Conservation (phyloP, 2,329 filamentous ascomycete genomes). For the Emericellopsis cladophorae region DNA sequence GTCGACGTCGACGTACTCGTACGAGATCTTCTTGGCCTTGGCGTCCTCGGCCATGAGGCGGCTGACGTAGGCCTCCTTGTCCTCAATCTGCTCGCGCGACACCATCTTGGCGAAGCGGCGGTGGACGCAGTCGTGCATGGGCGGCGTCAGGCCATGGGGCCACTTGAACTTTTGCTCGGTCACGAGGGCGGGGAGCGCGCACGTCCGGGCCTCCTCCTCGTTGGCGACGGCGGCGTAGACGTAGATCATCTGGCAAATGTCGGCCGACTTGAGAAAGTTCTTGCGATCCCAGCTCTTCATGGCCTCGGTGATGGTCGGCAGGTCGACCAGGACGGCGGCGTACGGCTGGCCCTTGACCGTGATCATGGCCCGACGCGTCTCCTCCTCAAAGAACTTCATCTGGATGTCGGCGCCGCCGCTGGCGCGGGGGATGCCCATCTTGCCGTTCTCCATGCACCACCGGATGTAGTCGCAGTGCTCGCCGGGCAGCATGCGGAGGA, state of each 20-base stretch:
- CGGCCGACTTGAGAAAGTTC: conserved; percentile 77
- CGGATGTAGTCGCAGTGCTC: conserved; percentile 76
- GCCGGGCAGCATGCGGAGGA: conserved; percentile 79
- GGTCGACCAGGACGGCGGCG: conserved; percentile 67
- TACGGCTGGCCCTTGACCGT: conserved; percentile 58
- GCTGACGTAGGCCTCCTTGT: conserved; percentile 70
- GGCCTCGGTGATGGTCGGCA: conserved; percentile 77
- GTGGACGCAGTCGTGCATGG: conserved; percentile 75
- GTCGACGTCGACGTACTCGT: conserved; percentile 52
- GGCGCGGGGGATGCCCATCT: conserved; percentile 52
- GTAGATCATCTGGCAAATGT: conserved; percentile 81
- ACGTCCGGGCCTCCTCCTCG: conserved; percentile 53
- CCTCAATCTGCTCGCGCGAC: conserved; percentile 71
- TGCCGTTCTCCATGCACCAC: conserved; percentile 62
- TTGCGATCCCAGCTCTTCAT: conserved; percentile 93
- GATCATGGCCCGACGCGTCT: conserved; percentile 61
- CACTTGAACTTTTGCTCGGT: conserved; percentile 53
- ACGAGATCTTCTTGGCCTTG: conserved; percentile 44
- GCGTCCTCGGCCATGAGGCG: conserved; percentile 59
- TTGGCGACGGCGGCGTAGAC: conserved; percentile 56
- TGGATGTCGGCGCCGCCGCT: conserved; percentile 65
- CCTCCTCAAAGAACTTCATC: conserved; percentile 67
- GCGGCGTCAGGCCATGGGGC: conserved; percentile 77
- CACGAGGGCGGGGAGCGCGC: conserved; percentile 59
- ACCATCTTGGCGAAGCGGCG: conserved; percentile 74